These are phyloP conservation scores for Pseudohalonectria lignicola DNA, from an alignment of 2,329 filamentous ascomycete genomes.

Conservation along the genomic window DNA sequence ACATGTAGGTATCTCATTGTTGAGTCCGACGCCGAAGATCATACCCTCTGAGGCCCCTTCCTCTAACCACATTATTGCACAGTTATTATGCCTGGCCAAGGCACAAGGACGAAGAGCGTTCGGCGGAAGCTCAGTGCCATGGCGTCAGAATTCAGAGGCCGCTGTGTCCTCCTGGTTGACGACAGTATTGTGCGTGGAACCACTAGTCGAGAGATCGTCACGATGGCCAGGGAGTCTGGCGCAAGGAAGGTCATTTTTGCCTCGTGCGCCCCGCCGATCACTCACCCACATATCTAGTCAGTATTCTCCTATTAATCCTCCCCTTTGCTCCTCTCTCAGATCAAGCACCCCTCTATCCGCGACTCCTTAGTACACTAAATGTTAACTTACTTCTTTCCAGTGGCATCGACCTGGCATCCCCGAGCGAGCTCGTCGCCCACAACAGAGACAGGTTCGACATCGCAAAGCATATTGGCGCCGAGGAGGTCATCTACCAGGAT, in stretches of 20 bases:
- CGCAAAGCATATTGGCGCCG: slow-evolving; percentile 28
- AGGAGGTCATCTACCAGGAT: slow-evolving; percentile 44
- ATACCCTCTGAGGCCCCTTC: too few species aligned
- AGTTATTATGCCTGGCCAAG: slow-evolving; percentile 58
- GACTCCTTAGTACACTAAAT: not conserved
- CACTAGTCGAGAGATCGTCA: slow-evolving; percentile 51
- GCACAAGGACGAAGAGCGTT: slow-evolving; percentile 71
- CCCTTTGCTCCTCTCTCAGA: too few species aligned
- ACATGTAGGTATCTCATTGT: slow-evolving; percentile 53
- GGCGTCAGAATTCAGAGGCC: slow-evolving; percentile 69
- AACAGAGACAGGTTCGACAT: slow-evolving; percentile 26
- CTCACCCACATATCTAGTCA: slow-evolving; percentile 62
- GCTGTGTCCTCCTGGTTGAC: slow-evolving; percentile 74
- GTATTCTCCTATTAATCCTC: not conserved
- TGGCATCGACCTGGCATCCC: slow-evolving; percentile 32
- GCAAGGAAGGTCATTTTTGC: slow-evolving; percentile 56
- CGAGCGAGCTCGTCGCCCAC: slow-evolving; percentile 10
- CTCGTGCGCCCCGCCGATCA: slow-evolving; percentile 73
- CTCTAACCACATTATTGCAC: too few species aligned
- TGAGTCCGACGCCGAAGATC: too few species aligned
- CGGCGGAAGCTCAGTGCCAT: slow-evolving; percentile 85
- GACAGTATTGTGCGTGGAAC: slow-evolving; percentile 50
- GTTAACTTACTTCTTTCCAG: not conserved
- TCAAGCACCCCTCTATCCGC: too few species aligned
- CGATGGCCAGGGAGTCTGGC: slow-evolving; percentile 7